These are phyloP conservation scores for Pichia pseudocactophila DNA, from an alignment of 805 yeast genomes.

Conservation along the genomic window DNA sequence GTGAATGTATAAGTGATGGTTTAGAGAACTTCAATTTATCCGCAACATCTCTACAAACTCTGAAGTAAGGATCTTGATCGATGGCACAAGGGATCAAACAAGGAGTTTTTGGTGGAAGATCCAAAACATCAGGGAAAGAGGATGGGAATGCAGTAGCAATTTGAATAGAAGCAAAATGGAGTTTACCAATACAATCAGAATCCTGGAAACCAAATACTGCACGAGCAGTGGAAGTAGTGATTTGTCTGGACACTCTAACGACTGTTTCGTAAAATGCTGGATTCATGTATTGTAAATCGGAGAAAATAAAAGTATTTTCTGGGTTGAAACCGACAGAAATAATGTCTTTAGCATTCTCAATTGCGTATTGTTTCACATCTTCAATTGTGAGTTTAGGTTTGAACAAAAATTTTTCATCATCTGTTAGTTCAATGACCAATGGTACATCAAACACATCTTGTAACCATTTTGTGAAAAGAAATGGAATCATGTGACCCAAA, in stretches of 20 bases:
- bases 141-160: constrained; percentile 94
- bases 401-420: constrained; percentile 94
- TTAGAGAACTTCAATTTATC: constrained; percentile 82
- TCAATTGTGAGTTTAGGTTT: constrained; percentile 83
- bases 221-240: constrained; percentile 93
- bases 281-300: constrained; percentile 89
- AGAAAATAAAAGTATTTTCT: constrained; percentile 88
- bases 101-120: constrained; percentile 81
- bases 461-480: constrained; percentile 92
- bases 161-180: constrained; percentile 94
- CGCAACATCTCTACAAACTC: constrained; percentile 97
- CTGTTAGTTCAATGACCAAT: constrained; percentile 86
- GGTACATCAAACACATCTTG: constrained; percentile 98
- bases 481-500: constrained; percentile 95
- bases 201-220: constrained; percentile 96
- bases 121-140: constrained; percentile 90
- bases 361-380: constrained; percentile 74
- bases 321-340: constrained; percentile 92
- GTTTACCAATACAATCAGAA: constrained; percentile 86
- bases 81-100: constrained; percentile 98
- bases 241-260: constrained; percentile 84
- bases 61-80: constrained; percentile 97
- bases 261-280: constrained; percentile 92
- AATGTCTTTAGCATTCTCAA: constrained; percentile 84
- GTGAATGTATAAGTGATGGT: constrained; percentile 87